Conservation (phyloP, 257 asterid species). For the Jacaranda copaia region DNA sequence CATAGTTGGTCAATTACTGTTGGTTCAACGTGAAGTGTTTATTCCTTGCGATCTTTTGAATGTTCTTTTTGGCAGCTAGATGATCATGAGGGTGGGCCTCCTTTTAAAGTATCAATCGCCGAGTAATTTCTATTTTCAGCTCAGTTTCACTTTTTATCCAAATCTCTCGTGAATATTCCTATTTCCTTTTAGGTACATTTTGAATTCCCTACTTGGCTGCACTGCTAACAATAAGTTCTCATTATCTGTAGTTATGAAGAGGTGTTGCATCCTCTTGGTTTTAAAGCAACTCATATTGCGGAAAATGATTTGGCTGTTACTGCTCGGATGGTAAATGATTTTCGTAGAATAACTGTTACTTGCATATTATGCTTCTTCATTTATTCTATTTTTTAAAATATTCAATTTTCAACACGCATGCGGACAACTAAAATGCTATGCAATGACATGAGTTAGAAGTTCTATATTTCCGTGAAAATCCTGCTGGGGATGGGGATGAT, state of each 20-base stretch:
- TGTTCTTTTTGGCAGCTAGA: slow-evolving; percentile 58
- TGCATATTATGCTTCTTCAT: background rate
- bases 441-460: background rate
- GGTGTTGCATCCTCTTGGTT: slow-evolving; percentile 73
- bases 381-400: background rate
- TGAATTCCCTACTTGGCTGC: background rate
- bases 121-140: slow-evolving; percentile 54
- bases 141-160: slow-evolving; percentile 4
- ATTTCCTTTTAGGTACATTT: background rate
- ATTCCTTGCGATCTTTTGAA: slow-evolving; percentile 20
- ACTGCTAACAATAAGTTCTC: slow-evolving; percentile 8
- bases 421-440: background rate
- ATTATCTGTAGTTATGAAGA: slow-evolving; percentile 68
- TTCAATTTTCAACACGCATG: background rate
- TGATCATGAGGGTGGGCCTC: slow-evolving; percentile 87
- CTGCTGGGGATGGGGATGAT: background rate
- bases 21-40: background rate
- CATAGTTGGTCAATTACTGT: too few species aligned
- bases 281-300: slow-evolving; percentile 59
- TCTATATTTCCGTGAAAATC: background rate
- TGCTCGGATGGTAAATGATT: slow-evolving; percentile 65
- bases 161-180: background rate
- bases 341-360: background rate
- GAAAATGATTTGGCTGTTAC: slow-evolving; percentile 75
- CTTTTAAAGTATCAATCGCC: slow-evolving; percentile 75